Conservation (phyloP, 306 rosid genomes). For the Senna siamea region DNA sequence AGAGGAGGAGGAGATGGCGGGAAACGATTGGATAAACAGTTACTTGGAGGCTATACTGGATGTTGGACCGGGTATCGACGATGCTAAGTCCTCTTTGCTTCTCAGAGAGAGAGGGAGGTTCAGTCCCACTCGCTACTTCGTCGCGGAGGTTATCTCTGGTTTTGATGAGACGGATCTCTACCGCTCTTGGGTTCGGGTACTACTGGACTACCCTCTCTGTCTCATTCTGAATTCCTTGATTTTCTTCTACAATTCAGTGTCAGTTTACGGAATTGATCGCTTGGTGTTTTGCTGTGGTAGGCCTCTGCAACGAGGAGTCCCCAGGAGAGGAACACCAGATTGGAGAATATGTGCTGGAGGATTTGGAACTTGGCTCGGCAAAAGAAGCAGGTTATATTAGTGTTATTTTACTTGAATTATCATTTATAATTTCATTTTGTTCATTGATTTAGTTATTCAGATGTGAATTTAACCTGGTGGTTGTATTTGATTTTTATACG, state of each 20-base stretch:
- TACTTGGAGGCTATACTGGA: constrained; percentile 94
- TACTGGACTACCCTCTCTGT: neutral
- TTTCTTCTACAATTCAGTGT: neutral
- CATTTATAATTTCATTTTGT: neutral
- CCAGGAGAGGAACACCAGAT: constrained; percentile 93
- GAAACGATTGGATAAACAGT: constrained; percentile 95
- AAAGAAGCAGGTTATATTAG: constrained; percentile 73
- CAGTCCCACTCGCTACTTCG: constrained; percentile 96
- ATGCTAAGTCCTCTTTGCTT: constrained; percentile 80
- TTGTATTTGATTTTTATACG: neutral
- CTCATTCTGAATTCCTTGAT: neutral
- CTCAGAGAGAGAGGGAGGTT: constrained; percentile 93
- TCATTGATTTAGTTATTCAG: neutral
- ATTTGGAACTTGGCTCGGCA: constrained; percentile 99
- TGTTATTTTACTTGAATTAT: neutral
- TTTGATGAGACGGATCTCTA: constrained; percentile 98
- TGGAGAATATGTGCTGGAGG: constrained; percentile 99
- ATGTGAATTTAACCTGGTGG: neutral
- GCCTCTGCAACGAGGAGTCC: constrained; percentile 98
- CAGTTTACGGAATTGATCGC: neutral
- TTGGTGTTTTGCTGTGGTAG: constrained; percentile 36
- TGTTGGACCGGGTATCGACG: constrained; percentile 86
- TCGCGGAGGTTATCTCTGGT: constrained; percentile 90
- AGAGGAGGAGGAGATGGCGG: constrained; percentile 59
- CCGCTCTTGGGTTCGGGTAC: constrained; percentile 96